Evolutionary conservation across 2,329 filamentous ascomycete genomes (phyloP), one percentile per base, ranked within the genome.

Genomic region (Trichoderma pleuroti): DNA sequence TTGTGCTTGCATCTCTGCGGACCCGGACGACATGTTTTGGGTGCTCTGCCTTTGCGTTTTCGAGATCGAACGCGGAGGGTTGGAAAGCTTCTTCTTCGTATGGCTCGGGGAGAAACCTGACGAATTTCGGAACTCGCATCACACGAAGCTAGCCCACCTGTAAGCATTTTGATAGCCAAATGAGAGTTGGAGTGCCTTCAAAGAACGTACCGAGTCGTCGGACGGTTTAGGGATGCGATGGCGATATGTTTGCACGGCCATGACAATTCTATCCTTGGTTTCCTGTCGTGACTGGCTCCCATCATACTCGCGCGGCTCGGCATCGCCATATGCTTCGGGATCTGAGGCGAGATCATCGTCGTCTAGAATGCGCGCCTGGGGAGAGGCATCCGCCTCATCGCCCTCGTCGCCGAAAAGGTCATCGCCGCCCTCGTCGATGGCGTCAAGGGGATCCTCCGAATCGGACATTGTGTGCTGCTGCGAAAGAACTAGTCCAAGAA

Each of bases 221-320:
- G 87, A 89, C 46, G 91, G 86, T 76, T 91, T 91, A 16, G 92
- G 92, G 16, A 91, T 83, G 64, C 88, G 85, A 78, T 94, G 92
- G 59, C 92, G 87, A 76, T 87, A 90, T 60, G 93, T 82, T 60
- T 88, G 86, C 60, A 91, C 83, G 65, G 90, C 88, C 81, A 89
- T 86, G 67, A 92, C 86, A 66, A 88, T 83, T 74, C 86, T 86
- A 74, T 88, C 83, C 72, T 84, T 83, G 24, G 84, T 85, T 75
- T 82, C 82, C 70, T 84, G 81, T 68, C 82, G 80, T 62, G 80
- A 80, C 64, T 84, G 82, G 16, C 84, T 83, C 11, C 82, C 81
- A 7, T 85, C 82, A 57, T 84, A 82, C n/a, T 84, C 82, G 34
- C 83, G 81, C 12, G 82, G 73, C 74, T 81, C 74, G 72, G 76